Base-by-base conservation (phyloP, 2,329 filamentous ascomycete species). In the Diaporthe australafricana region DNA sequence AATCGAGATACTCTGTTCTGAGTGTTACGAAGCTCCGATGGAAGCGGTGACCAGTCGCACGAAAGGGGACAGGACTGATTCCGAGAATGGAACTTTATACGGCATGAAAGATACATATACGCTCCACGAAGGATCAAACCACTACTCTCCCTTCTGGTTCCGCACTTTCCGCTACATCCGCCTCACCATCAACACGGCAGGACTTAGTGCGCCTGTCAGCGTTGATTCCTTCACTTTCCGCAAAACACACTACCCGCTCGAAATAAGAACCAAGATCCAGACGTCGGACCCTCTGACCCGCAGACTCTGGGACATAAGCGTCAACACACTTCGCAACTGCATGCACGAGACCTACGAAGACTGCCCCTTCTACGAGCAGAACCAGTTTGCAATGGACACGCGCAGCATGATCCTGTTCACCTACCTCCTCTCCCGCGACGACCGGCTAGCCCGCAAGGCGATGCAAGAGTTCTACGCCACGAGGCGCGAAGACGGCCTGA, bases 361-460 rank as follows among this genome's bases (percentile, higher is more conserved):
- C 62, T 81, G 80, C 45, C 79, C 80, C 0, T 81, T 81, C 62
- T 81, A 81, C 72, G 80, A 81, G 50, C 80, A 81, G 66, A 76
- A 81, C 6, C 80, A 81, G 77, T 81, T 71, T 60, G 76, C 68
- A 12, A 77, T 77, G 63, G 77, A 79, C 70, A 73, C 75, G 2
- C 73, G 77, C 14, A 72, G 75, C 5, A 75, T 76, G 55, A 75
- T 77, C 53, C 72, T 81, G 2, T 81, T 81, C 70, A 78, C 79
- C 45, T 81, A 81, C 66, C 74, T 78, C 6, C 69, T 81, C 27
- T 81, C 80, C 0, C 76, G 78, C 0, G 80, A 81, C 62, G 79
- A 81, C 55, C 68, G 79, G 12, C 70, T 81, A 7, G 78, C 79
- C 71, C 74, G 78, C 47, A 79, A 81, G 45, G 79, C 79, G 7